phyloP scores from a whole-genome alignment of 805 yeast genomes.

The Saturnispora bothae region DNA sequence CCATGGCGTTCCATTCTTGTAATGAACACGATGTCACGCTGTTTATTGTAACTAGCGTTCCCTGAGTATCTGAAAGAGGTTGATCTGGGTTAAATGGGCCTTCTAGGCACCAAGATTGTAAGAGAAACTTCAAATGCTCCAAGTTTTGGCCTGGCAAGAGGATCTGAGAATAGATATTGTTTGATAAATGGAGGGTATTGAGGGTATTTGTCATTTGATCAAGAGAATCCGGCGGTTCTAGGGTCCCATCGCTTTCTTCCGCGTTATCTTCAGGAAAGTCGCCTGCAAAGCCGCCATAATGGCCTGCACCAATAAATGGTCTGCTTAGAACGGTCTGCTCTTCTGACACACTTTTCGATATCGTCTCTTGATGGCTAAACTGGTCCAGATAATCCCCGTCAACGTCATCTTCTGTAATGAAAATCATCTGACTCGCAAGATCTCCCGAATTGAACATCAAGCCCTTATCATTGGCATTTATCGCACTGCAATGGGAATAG shows the following conservation, averaged over 20 bases:
- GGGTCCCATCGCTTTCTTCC: neutral
- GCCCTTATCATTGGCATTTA: neutral
- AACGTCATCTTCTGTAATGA: neutral
- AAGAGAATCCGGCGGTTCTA: neutral
- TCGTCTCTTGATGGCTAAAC: conserved; percentile 3
- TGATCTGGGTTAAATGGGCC: conserved; percentile 8
- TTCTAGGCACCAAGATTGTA: conserved; percentile 12
- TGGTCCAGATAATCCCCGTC: neutral
- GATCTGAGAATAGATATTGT: neutral
- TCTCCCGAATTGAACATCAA: no score
- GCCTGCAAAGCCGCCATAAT: conserved; percentile 8
- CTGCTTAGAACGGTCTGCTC: neutral
- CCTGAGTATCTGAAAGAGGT: neutral
- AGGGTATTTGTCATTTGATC: conserved; percentile 9
- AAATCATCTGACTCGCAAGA: no score
- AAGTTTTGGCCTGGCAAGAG: neutral
- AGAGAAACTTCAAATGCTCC: conserved; percentile 6
- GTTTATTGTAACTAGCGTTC: neutral
- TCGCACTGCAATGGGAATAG: neutral
- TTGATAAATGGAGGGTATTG: conserved; percentile 7
- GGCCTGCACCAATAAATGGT: conserved; percentile 6
- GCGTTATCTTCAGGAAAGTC: neutral
- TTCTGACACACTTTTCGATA: neutral
- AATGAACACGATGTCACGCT: conserved; percentile 1
- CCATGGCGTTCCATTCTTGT: conserved; percentile 3